A percentile compares a stretch with the other conserved stretches of the same genome.
These are phyloP conservation scores for Leishmania martiniquensis DNA, from an alignment of 208 protist species.

Conservation along the genomic window DNA sequence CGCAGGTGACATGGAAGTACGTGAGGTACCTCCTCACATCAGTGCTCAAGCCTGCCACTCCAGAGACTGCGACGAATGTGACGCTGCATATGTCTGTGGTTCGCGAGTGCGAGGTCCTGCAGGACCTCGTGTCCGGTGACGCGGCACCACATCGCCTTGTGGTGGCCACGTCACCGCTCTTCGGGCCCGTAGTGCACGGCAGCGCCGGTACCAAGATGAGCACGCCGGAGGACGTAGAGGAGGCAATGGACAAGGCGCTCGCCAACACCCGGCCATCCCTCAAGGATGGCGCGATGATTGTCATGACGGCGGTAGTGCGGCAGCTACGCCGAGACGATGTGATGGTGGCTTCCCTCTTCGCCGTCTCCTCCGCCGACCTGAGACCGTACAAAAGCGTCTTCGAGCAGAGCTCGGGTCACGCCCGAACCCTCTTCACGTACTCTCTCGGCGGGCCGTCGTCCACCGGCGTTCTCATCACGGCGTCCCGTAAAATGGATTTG, in stretches of 20 bases:
- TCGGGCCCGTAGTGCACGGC: constrained; percentile 44
- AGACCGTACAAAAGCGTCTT: constrained; percentile 36
- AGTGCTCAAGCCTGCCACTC: constrained; percentile 20
- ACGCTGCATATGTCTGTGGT: constrained; percentile 57
- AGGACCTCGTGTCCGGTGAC: constrained; percentile 38
- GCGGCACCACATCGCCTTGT: constrained; percentile 23
- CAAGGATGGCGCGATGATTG: constrained; percentile 38
- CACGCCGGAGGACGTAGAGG: constrained; percentile 30
- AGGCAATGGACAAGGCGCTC: constrained; percentile 35
- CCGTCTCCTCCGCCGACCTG: constrained; percentile 39
- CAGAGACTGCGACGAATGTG: constrained; percentile 28
- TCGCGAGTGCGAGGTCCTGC: constrained; percentile 38
- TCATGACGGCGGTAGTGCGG: constrained; percentile 59
- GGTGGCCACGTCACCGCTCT: constrained; percentile 59
- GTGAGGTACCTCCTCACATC: constrained; percentile 35
- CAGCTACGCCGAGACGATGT: constrained; percentile 49
- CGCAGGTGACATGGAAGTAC: constrained; percentile 54
- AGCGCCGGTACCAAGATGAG: constrained; percentile 24
- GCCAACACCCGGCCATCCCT: constrained; percentile 28
- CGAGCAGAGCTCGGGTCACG: constrained; percentile 31
- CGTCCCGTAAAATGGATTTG: constrained; percentile 27
- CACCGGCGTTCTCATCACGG: constrained; percentile 40
- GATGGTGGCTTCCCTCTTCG: constrained; percentile 51
- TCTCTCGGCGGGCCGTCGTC: constrained; percentile 52
- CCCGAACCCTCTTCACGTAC: constrained; percentile 54